phyloP scores from a whole-genome alignment of 1,139 yeast species.

The Hansenula anomala region DNA sequence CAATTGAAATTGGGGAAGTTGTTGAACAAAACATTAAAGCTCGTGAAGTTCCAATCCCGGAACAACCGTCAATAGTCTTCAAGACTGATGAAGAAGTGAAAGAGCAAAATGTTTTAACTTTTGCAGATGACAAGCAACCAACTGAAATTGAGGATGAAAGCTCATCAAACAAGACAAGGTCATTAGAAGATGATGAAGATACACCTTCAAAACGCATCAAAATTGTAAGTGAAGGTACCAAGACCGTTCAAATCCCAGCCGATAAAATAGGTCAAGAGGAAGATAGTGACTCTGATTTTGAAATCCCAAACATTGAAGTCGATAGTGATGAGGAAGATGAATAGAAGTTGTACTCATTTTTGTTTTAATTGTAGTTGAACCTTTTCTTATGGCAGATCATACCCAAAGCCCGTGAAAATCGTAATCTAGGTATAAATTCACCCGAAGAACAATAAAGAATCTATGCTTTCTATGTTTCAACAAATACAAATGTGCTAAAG shows the following conservation, averaged over 20 bases:
- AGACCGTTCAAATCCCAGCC: background rate
- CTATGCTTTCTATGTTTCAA: too few species aligned
- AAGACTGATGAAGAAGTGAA: slow-evolving; percentile 19
- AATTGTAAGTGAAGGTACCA: slow-evolving; percentile 10
- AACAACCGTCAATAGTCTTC: slow-evolving; percentile 11
- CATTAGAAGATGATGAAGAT: slow-evolving; percentile 15
- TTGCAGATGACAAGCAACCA: slow-evolving; percentile 9
- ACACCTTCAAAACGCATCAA: slow-evolving; percentile 21
- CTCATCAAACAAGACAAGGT: slow-evolving; percentile 11
- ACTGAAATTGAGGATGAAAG: slow-evolving; percentile 2
- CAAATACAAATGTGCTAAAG: too few species aligned
- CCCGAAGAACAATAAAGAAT: too few species aligned
- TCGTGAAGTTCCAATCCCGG: slow-evolving; percentile 6
- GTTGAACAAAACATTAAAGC: slow-evolving; percentile 9
- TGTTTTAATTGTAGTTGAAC: too few species aligned
- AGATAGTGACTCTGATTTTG: slow-evolving; percentile 42
- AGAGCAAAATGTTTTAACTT: slow-evolving; percentile 10
- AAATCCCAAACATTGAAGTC: slow-evolving; percentile 51
- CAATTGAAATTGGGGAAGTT: slow-evolving; percentile 1
- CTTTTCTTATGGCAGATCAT: too few species aligned
- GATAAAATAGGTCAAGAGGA: slow-evolving; percentile 3
- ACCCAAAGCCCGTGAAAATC: too few species aligned
- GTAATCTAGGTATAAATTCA: too few species aligned
- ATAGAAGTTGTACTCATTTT: too few species aligned
- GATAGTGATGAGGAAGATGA: slow-evolving; percentile 33